These are phyloP conservation scores for Liriodendron chinense DNA, from an alignment of 164 flowering plant genomes.

Conservation along the genomic window DNA sequence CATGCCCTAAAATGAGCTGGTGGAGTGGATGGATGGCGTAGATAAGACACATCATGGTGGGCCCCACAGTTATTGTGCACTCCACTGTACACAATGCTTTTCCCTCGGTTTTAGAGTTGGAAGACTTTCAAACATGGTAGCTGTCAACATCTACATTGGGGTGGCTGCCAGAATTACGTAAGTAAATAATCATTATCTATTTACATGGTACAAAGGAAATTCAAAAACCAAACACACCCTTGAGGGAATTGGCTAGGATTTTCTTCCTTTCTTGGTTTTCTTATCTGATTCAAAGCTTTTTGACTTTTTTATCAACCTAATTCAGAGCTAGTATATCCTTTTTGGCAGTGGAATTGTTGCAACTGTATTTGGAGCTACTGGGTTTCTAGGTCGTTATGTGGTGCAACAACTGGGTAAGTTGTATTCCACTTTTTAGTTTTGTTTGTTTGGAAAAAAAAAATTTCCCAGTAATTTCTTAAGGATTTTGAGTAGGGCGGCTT, in stretches of 20 bases:
- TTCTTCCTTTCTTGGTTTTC: neutral
- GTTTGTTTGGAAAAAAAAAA: neutral
- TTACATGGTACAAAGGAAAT: no score
- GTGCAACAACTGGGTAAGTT: slow-evolving; percentile 94
- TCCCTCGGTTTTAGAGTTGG: no score
- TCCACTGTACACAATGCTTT: neutral
- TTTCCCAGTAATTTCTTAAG: no score
- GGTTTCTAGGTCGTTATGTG: slow-evolving; percentile 95
- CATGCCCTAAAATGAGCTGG: no score
- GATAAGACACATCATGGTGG: neutral
- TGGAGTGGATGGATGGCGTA: no score
- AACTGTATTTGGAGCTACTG: slow-evolving; percentile 96
- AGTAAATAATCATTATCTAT: no score
- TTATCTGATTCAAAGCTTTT: neutral
- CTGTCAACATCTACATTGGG: no score
- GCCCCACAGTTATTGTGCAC: neutral
- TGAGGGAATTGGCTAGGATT: no score
- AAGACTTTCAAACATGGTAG: no score
- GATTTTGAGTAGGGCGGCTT: no score
- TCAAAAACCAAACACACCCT: no score
- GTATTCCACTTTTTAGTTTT: neutral
- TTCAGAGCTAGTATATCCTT: neutral
- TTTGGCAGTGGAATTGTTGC: slow-evolving; percentile 88
- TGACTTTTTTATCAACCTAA: neutral
- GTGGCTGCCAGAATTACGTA: no score